Base-by-base conservation (phyloP, 208 protist genomes). In the Leishmania tarentolae region DNA sequence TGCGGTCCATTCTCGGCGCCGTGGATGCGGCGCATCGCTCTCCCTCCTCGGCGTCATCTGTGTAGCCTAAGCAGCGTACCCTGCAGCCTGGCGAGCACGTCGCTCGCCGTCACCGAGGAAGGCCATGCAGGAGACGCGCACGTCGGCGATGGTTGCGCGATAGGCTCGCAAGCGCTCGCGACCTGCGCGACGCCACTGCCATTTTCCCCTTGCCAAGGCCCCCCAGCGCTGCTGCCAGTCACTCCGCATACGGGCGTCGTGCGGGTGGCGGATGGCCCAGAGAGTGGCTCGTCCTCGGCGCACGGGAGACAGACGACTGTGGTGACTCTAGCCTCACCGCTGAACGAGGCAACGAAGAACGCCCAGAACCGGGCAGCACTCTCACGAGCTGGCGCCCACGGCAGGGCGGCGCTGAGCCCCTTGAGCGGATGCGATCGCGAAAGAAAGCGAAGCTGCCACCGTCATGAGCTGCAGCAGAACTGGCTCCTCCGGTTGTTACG, bases 401-500 rank as follows among this genome's bases (percentile, higher is more conserved):
- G 61, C 61, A 42, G 31, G 31, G 15, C 6, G 31, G 31, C 15
- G 31, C 61, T 4, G 13, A 68, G 61, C 9, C 31, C 61, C 31
- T 68, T 17, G 31, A 21, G 61, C 31, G 15, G 61, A 17, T 9
- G 28, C 57, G 28, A 35, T 63, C 28, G 57, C 24, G 57, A 63
- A 19, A 2, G 31, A 0, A 31, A 21, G 57, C 57, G 50, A 19
- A 53, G 50, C 50, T 61, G 68, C 21, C 21, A 66, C 19, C 73
- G 47, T 4, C 52, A 77, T 6, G 42, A 65, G 37, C 42, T 37
- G 17, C 42, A 47, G 13, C 70, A 28, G 70, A 1, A 50, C 44
- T 78, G 76, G 81, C 37, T 59, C 63, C 35, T 65, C n/a, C 65
- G 73, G 7, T 56, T 83, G 52, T 57, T 77, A 4, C 68, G 78